phyloP scores from a whole-genome alignment of 2,329 filamentous ascomycete species.

The Penicillium brevicompactum region DNA sequence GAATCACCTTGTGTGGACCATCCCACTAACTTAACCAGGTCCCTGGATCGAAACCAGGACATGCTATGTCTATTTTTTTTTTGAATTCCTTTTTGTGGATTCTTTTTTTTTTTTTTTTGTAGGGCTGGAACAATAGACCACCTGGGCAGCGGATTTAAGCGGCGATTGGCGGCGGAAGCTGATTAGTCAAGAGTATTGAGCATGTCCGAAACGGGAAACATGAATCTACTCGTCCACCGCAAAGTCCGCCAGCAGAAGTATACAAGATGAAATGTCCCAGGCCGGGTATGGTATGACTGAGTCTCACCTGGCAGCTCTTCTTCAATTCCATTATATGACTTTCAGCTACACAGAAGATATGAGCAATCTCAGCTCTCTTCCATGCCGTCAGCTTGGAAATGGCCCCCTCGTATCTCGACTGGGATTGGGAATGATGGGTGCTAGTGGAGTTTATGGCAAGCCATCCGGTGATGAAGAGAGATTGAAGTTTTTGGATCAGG shows the following conservation, averaged over 20 bases:
- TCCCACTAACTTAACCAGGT: neutral
- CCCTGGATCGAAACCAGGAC: neutral
- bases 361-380: neutral
- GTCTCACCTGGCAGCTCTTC: neutral
- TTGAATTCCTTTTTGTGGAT: too few relatives aligned
- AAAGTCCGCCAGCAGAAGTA: neutral
- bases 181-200: neutral
- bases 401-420: slow-evolving; percentile 31
- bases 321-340: neutral
- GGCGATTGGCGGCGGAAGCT: neutral
- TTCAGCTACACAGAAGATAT: neutral
- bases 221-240: neutral
- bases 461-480: slow-evolving; percentile 44
- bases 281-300: neutral
- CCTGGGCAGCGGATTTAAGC: neutral
- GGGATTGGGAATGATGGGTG: slow-evolving; percentile 33
- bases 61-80: neutral
- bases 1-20: too few relatives aligned
- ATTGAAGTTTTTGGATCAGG: slow-evolving; percentile 49
- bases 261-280: neutral
- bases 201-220: neutral
- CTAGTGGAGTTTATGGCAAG: slow-evolving; percentile 33
- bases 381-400: slow-evolving; percentile 27
- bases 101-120: too few relatives aligned
- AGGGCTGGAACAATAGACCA: too few relatives aligned